These are phyloP conservation scores for Pythium apleroticum DNA, from an alignment of 352 stramenopile genomes.

Conservation along the genomic window DNA sequence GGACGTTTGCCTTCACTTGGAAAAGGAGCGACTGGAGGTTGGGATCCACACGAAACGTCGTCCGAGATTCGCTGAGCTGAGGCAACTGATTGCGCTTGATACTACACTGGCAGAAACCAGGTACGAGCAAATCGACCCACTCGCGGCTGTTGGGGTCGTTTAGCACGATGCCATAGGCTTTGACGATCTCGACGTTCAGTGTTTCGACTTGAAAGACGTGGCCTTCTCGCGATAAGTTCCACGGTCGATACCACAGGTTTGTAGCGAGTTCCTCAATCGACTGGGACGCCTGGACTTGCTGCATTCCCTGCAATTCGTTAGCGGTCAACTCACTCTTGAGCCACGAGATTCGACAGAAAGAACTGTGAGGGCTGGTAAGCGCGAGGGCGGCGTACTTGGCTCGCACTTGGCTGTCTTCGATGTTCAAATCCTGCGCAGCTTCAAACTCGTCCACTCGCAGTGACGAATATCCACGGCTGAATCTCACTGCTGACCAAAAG, in stretches of 20 bases:
- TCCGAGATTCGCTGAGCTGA: background rate
- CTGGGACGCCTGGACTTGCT: background rate
- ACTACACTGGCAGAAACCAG: constrained; percentile 31
- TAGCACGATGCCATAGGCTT: constrained; percentile 20
- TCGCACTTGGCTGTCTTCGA: background rate
- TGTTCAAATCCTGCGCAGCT: background rate
- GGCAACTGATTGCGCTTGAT: constrained; percentile 16
- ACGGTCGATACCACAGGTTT: background rate
- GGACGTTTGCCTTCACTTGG: background rate
- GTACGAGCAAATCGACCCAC: constrained; percentile 35
- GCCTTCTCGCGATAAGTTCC: background rate
- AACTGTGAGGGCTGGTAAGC: background rate
- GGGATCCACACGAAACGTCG: background rate
- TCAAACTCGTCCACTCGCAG: constrained; percentile 15
- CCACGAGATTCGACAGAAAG: background rate
- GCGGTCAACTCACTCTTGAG: background rate
- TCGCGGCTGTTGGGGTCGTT: constrained; percentile 27
- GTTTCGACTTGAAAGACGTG: background rate
- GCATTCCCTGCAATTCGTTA: background rate
- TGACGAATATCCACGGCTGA: constrained; percentile 10
- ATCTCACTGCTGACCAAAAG: constrained; percentile 14
- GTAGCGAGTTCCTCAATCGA: background rate
- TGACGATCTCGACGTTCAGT: background rate
- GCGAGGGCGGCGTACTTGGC: constrained; percentile 13
- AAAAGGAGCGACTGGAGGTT: background rate